Conservation (phyloP, 2,329 filamentous ascomycete genomes). For the Cucurbitaria berberidis region DNA sequence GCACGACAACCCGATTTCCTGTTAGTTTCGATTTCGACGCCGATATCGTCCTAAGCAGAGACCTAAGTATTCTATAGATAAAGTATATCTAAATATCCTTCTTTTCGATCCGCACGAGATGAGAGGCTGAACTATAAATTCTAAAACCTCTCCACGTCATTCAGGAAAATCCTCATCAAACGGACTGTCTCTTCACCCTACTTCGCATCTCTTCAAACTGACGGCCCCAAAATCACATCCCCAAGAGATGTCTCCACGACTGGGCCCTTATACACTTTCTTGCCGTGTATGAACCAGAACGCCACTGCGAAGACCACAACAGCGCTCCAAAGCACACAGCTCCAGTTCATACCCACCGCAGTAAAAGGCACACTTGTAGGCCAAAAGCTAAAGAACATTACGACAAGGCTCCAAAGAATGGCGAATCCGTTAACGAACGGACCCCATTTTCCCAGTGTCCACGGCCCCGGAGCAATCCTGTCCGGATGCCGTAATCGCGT, state of each 20-base stretch:
- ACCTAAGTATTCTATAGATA: too few relatives aligned
- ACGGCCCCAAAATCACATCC: not conserved
- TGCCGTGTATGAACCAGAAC: constrained; percentile 24
- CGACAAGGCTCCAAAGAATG: constrained; percentile 17
- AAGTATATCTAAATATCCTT: too few relatives aligned
- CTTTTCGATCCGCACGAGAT: too few relatives aligned
- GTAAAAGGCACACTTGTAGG: constrained; percentile 24
- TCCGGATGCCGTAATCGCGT: constrained; percentile 13
- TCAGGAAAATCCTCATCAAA: too few relatives aligned
- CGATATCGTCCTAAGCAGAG: too few relatives aligned
- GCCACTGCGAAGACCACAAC: constrained; percentile 21
- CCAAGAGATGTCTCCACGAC: constrained; percentile 14
- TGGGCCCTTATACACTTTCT: constrained; percentile 22
- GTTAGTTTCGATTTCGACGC: not conserved
- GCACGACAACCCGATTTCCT: not conserved
- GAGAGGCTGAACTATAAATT: too few relatives aligned
- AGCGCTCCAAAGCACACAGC: constrained; percentile 20
- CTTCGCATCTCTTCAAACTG: too few relatives aligned
- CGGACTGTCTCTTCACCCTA: too few relatives aligned
- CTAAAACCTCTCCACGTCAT: too few relatives aligned
- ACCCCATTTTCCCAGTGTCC: constrained; percentile 19
- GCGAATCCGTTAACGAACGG: constrained; percentile 17
- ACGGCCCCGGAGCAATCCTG: constrained; percentile 8
- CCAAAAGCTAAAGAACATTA: constrained; percentile 31
- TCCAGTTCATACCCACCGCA: constrained; percentile 29